Evolutionary conservation across 1,139 yeast species (phyloP).

Genomic region (Lizanozyma gosingica): DNA sequence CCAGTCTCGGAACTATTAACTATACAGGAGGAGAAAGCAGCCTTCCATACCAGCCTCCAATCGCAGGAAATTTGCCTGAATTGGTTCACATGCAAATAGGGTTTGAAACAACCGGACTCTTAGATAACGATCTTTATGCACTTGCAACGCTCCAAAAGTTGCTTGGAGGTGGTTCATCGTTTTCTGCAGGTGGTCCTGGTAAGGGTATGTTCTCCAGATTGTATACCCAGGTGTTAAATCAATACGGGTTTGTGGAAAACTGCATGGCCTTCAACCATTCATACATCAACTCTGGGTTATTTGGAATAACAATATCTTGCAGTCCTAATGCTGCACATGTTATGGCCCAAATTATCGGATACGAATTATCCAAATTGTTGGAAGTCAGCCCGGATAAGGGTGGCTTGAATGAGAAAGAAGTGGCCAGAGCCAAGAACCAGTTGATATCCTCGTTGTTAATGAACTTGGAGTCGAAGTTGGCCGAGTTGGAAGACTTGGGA

Average conservation of each 20-base stretch:
- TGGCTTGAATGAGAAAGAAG: conserved; percentile 62
- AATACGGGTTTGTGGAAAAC: conserved; percentile 84
- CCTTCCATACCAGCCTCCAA: conserved; percentile 63
- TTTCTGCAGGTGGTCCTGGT: conserved; percentile 99
- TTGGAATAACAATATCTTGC: conserved; percentile 82
- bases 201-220: conserved; percentile 97
- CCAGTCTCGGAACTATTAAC: conserved; percentile 37
- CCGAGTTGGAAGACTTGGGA: conserved; percentile 89
- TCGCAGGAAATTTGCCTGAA: conserved; percentile 65
- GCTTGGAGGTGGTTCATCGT: conserved; percentile 97
- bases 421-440: conserved; percentile 85
- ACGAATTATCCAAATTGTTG: conserved; percentile 61
- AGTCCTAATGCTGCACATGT: conserved; percentile 81
- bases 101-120: conserved; percentile 79
- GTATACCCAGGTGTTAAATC: conserved; percentile 84
- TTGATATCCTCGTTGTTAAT: conserved; percentile 79
- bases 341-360: conserved; percentile 71
- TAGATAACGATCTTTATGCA: conserved; percentile 83
- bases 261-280: conserved; percentile 87
- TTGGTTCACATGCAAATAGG: conserved; percentile 82
- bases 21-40: conserved; percentile 75
- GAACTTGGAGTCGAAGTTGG: conserved; percentile 89
- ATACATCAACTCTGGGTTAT: conserved; percentile 82
- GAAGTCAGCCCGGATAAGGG: conserved; percentile 45
- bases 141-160: conserved; percentile 84